Base-by-base conservation (phyloP, 2,329 filamentous ascomycete genomes). In the Pyrenochaeta sp. region DNA sequence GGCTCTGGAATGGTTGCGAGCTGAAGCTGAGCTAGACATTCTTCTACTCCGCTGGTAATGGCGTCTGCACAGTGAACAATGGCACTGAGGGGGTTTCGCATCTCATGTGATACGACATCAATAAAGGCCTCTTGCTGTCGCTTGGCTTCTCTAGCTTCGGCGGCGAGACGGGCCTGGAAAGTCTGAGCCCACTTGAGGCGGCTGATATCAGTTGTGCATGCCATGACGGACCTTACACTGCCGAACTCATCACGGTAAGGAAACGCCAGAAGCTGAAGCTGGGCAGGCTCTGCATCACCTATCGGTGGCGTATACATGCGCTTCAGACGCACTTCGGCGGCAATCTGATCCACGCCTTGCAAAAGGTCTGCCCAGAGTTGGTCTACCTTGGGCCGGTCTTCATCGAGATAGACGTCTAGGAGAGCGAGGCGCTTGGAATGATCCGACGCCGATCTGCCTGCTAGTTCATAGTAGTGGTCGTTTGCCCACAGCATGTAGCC, bases 21-120 rank as follows among this genome's bases (percentile, higher is more conserved):
- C 29, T 60, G 50, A 6, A 59, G 46, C 29, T 60, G 50, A 6
- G 54, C 31, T 11, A 41, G 56, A 38, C 44, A 61, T 44, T 66
- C 62, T 36, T 71, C 65, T 4, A 75, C 51, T 0, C 62, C 68
- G 14, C 57, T 65, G 7, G 69, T 57, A 27, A 77, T 76, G 2
- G 67, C 68, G 27, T 78, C 75, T 3, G 74, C 74, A 36, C 68
- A 73, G 26, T 76, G 74, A 4, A 77, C 56, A 20, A 77, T 76
- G 0, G 75, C 74, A 20, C 61, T 67, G 0, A 76, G 60, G 1
- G 74, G 74, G 39, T 76, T 77, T 2, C 74, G 63, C 72, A 77
- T 77, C 45, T 77, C 74, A 51, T 77, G 74, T 4, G 63, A 70
- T 1, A 65, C 61, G 3, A 71, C 67, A 23, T 72, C 69, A 40